These are phyloP conservation scores for Fusarium sp. DNA, from an alignment of 2,329 filamentous ascomycete genomes.

Conservation along the genomic window DNA sequence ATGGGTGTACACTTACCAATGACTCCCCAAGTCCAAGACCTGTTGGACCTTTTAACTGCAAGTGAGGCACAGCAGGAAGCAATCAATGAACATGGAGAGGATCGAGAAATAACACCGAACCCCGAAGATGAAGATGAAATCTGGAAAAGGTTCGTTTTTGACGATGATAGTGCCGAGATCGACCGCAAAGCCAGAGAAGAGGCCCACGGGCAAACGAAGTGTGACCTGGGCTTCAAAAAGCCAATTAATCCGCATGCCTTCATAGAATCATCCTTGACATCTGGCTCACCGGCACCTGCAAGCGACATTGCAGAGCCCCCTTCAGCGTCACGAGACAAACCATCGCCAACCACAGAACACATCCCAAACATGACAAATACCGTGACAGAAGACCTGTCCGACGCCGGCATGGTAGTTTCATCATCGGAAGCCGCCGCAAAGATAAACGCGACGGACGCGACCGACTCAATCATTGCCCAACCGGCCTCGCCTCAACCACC, in stretches of 20 bases:
- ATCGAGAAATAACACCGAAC: background rate
- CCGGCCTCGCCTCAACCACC: slow-evolving; percentile 36
- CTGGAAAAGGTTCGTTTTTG: slow-evolving; percentile 52
- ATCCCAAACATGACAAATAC: slow-evolving; percentile 3
- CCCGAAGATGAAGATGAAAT: slow-evolving; percentile 50
- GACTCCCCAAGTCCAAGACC: slow-evolving; percentile 32
- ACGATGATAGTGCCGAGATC: slow-evolving; percentile 42
- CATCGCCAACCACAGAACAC: slow-evolving; percentile 1
- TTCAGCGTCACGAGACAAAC: slow-evolving; percentile 30
- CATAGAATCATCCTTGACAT: slow-evolving; percentile 30
- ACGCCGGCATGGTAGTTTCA: slow-evolving; percentile 6
- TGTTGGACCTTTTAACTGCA: slow-evolving; percentile 43
- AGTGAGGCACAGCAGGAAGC: slow-evolving; percentile 16
- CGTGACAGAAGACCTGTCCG: background rate
- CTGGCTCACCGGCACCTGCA: slow-evolving; percentile 1
- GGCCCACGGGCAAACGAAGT: slow-evolving; percentile 42
- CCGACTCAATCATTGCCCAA: slow-evolving; percentile 31
- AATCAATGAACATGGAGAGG: background rate
- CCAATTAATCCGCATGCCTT: slow-evolving; percentile 2
- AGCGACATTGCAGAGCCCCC: slow-evolving; percentile 43
- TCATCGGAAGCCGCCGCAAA: slow-evolving; percentile 14
- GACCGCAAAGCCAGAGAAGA: slow-evolving; percentile 40
- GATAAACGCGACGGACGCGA: slow-evolving; percentile 20
- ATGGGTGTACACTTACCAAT: slow-evolving; percentile 3
- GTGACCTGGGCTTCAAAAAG: slow-evolving; percentile 21